Percentiles rank a stretch among this genome's conserved stretches.
These are phyloP conservation scores for Corinectria fuckeliana DNA, from an alignment of 2,329 filamentous ascomycete genomes.

Conservation along the genomic window DNA sequence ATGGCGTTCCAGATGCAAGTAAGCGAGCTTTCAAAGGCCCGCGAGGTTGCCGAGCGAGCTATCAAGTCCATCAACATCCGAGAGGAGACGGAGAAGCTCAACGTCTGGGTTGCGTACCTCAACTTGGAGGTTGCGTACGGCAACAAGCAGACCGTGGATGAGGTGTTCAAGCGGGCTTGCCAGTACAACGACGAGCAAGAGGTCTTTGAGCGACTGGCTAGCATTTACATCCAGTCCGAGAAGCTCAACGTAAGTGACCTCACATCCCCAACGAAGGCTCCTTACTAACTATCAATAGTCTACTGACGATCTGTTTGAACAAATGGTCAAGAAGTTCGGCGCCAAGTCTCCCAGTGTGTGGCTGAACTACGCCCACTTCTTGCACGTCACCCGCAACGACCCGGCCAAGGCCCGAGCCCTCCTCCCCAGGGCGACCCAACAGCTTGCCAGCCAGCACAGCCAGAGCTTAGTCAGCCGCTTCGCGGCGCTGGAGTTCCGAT, in stretches of 20 bases:
- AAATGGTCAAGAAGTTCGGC: constrained; percentile 88
- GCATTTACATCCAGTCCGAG: constrained; percentile 92
- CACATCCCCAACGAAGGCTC: neutral
- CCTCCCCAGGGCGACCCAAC: constrained; percentile 83
- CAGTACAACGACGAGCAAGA: constrained; percentile 93
- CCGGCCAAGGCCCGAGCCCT: constrained; percentile 79
- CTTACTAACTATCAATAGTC: constrained; percentile 62
- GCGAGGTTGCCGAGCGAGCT: constrained; percentile 88
- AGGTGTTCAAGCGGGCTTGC: constrained; percentile 89
- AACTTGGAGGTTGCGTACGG: constrained; percentile 94
- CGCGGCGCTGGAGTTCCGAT: constrained; percentile 89
- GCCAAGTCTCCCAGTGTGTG: constrained; percentile 81
- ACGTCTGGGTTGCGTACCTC: constrained; percentile 92
- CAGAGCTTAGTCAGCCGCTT: constrained; percentile 82
- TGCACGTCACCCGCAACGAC: constrained; percentile 75
- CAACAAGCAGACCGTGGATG: constrained; percentile 80
- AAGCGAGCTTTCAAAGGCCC: constrained; percentile 85
- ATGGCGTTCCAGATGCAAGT: constrained; percentile 98
- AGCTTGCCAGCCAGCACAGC: constrained; percentile 71
- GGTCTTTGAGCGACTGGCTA: constrained; percentile 86
- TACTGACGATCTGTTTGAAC: constrained; percentile 87
- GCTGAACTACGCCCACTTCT: constrained; percentile 94
- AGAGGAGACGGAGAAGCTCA: constrained; percentile 90
- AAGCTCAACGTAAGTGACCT: constrained; percentile 74
- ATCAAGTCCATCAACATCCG: constrained; percentile 89